phyloP scores from a whole-genome alignment of 176 grass and related monocot genomes.

The Melocanna baccifera region DNA sequence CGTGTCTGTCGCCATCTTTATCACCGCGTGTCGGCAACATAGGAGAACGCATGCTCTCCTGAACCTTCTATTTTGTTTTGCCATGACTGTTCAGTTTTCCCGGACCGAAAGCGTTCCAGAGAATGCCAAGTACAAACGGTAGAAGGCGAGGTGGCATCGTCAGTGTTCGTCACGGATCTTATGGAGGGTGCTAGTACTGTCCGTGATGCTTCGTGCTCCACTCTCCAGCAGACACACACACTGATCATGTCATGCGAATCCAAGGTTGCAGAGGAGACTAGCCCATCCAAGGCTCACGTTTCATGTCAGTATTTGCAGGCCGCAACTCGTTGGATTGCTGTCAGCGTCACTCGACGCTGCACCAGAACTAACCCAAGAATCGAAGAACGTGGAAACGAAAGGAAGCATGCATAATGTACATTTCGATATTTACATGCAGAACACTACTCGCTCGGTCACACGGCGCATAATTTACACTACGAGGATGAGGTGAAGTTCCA shows the following conservation, averaged over 20 bases:
- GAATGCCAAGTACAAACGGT: background rate
- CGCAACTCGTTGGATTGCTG: background rate
- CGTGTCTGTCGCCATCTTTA: conserved; percentile 25
- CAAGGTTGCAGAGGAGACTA: background rate
- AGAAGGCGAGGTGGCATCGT: conserved; percentile 1
- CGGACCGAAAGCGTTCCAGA: background rate
- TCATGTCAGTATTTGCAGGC: background rate
- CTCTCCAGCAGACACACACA: background rate
- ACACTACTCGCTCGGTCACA: background rate
- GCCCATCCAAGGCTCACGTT: background rate
- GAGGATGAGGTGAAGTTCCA: background rate
- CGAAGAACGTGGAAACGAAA: background rate
- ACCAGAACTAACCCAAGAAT: background rate
- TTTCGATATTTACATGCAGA: conserved; percentile 30
- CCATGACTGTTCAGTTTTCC: background rate
- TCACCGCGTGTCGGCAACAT: conserved; percentile 7
- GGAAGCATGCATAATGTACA: conserved; percentile 10
- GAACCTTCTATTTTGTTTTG: background rate
- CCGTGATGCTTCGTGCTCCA: background rate
- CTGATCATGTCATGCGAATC: background rate
- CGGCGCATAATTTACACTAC: conserved; percentile 5
- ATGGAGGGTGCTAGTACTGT: background rate
- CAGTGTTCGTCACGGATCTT: background rate
- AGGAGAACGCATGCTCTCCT: conserved; percentile 1
- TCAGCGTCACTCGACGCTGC: background rate